phyloP scores from a whole-genome alignment of 345 rosid genomes.

The Citropsis articulata region DNA sequence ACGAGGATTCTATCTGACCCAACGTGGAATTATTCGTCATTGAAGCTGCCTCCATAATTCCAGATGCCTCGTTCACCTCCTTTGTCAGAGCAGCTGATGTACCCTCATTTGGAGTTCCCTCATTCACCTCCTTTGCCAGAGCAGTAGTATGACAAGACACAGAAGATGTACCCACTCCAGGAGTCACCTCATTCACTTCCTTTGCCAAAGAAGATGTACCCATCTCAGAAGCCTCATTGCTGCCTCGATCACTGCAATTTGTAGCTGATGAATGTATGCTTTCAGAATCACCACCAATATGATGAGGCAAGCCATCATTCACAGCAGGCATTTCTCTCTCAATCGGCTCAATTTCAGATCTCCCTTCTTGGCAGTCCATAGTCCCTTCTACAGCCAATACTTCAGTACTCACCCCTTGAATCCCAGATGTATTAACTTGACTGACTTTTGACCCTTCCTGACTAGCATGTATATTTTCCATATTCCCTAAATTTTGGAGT shows the following conservation, averaged over 20 bases:
- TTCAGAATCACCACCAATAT: slow-evolving; percentile 21
- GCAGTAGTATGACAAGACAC: slow-evolving; percentile 4
- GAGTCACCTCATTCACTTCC: slow-evolving; percentile 4
- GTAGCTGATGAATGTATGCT: neutral
- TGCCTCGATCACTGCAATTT: slow-evolving; percentile 19
- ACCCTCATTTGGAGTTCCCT: neutral
- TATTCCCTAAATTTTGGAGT: slow-evolving; percentile 3
- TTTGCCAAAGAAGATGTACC: slow-evolving; percentile 13
- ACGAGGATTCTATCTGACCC: slow-evolving; percentile 24
- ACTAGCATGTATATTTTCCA: neutral
- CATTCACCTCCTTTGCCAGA: neutral
- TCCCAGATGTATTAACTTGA: slow-evolving; percentile 17
- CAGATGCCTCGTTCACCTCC: slow-evolving; percentile 9
- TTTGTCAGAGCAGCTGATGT: neutral
- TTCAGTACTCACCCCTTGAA: slow-evolving; percentile 7
- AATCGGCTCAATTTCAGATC: slow-evolving; percentile 1
- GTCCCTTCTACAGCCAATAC: slow-evolving; percentile 3
- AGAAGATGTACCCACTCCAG: slow-evolving; percentile 15
- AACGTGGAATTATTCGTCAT: slow-evolving; percentile 10
- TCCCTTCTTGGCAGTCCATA: slow-evolving; percentile 11
- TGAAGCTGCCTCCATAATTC: slow-evolving; percentile 9
- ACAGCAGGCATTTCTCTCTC: slow-evolving; percentile 13
- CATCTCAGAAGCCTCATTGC: slow-evolving; percentile 4
- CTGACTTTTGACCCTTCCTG: slow-evolving; percentile 14
- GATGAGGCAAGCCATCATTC: slow-evolving; percentile 15